Evolutionary conservation across 306 rosid species (phyloP).

Genomic region (Senna tora): DNA sequence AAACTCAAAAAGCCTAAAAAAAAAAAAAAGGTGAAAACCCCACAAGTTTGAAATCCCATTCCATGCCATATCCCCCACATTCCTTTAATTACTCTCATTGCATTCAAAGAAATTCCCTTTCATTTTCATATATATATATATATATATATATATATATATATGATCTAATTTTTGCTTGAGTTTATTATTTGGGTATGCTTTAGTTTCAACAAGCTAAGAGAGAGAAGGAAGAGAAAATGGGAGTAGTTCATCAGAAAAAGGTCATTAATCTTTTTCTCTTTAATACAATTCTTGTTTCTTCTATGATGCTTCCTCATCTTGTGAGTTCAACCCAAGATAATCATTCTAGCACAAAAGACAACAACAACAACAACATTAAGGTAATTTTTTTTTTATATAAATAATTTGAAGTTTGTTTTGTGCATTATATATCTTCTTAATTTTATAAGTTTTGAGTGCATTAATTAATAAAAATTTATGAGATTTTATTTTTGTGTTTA

Average conservation of each 20-base stretch:
- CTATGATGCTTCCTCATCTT: constrained; percentile 45
- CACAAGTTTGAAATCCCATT: constrained; percentile 54
- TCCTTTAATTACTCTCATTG: constrained; percentile 40
- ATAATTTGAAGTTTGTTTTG: not conserved
- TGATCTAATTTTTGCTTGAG: too few relatives aligned
- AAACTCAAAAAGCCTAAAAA: constrained; percentile 28
- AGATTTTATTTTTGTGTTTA: not conserved
- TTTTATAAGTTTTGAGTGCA: too few relatives aligned
- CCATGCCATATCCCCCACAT: constrained; percentile 42
- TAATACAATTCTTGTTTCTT: constrained; percentile 43
- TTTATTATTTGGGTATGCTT: not conserved
- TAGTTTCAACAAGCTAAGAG: constrained; percentile 4
- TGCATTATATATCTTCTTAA: not conserved
- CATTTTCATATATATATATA: too few relatives aligned
- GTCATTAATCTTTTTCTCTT: constrained; percentile 46
- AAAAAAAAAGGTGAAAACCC: constrained; percentile 52
- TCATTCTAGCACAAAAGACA: constrained; percentile 34
- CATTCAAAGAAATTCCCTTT: constrained; percentile 33
- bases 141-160: too few relatives aligned
- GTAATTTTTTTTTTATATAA: constrained; percentile 44
- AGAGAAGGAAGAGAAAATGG: constrained; percentile 47
- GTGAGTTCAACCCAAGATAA: constrained; percentile 52
- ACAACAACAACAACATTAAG: constrained; percentile 42
- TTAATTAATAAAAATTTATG: too few relatives aligned
- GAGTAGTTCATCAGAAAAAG: constrained; percentile 41